phyloP scores from a whole-genome alignment of 179 eudicot genomes.

The Beta macrorhiza region DNA sequence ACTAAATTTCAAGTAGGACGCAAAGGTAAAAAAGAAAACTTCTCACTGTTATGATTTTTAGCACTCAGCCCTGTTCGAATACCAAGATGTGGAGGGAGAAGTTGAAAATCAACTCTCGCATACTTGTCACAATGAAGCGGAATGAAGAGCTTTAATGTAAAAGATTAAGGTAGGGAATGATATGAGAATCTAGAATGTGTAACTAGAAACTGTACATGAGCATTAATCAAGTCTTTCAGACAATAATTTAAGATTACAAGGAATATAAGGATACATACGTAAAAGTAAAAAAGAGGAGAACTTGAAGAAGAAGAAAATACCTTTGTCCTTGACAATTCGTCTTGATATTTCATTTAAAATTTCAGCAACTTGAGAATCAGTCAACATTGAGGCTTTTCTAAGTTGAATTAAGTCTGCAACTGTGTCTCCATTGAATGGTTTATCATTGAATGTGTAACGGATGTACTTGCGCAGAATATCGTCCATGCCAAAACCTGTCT shows the following conservation, averaged over 20 bases:
- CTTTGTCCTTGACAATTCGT: conserved; percentile 83
- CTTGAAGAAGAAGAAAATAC: conserved; percentile 25
- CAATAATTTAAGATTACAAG: not conserved
- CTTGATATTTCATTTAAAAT: conserved; percentile 73
- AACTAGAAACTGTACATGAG: not conserved
- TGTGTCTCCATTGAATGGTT: conserved; percentile 70
- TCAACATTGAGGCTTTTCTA: conserved; percentile 62
- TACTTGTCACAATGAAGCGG: not conserved
- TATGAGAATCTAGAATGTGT: not conserved
- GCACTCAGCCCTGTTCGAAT: not conserved
- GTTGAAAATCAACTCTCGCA: not conserved
- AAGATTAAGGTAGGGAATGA: not conserved
- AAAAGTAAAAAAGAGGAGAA: not conserved
- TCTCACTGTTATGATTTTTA: not conserved
- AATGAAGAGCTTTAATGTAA: not conserved
- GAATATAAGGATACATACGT: not conserved
- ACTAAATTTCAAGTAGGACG: not conserved
- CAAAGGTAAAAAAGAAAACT: not conserved
- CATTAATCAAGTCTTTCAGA: not conserved
- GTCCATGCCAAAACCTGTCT: conserved; percentile 79
- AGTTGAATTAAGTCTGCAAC: conserved; percentile 73
- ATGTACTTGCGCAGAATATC: conserved; percentile 84
- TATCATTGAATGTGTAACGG: conserved; percentile 80
- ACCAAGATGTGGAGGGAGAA: not conserved
- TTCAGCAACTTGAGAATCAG: conserved; percentile 66